These are phyloP conservation scores for Collybia nuda DNA, from an alignment of 768 basidiomycete genomes.

Conservation along the genomic window DNA sequence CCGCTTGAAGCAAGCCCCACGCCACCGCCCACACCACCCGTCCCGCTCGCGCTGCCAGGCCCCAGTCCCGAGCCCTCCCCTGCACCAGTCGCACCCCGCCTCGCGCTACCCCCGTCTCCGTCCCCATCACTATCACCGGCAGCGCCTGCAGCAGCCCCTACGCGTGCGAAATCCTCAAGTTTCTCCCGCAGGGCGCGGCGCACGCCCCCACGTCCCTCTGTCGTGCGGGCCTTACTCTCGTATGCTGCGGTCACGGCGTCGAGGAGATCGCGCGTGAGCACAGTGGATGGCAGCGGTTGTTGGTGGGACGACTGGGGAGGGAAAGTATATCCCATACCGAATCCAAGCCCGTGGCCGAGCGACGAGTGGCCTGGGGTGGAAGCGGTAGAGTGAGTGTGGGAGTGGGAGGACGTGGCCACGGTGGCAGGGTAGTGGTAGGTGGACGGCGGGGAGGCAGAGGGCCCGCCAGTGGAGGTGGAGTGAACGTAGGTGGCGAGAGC, in stretches of 20 bases:
- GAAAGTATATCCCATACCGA: conserved; percentile 5
- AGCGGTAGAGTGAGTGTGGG: conserved; percentile 3
- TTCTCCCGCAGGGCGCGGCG: conserved; percentile 57
- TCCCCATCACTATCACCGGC: conserved; percentile 1
- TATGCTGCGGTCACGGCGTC: conserved; percentile 48
- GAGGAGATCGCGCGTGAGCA: conserved; percentile 45
- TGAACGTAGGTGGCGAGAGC: conserved; percentile 42
- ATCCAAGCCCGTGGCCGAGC: conserved; percentile 1
- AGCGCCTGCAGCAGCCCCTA: conserved; percentile 3
- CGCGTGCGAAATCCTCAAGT: conserved; percentile 49
- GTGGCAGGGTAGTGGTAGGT: conserved; percentile 17
- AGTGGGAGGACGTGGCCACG: conserved; percentile 4
- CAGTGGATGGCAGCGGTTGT: conserved; percentile 12
- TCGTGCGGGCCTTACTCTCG: conserved; percentile 41
- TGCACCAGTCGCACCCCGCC: conserved; percentile 26
- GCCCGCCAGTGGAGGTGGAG: conserved; percentile 10
- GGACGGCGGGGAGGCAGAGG: background rate
- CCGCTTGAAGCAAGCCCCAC: conserved; percentile 22
- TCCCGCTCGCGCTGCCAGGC: conserved; percentile 21
- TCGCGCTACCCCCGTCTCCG: background rate
- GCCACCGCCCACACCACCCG: conserved; percentile 11
- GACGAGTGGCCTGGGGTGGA: conserved; percentile 12
- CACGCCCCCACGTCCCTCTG: conserved; percentile 61
- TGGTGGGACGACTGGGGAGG: conserved; percentile 7
- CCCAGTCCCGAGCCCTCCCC: conserved; percentile 18